Base-by-base conservation (phyloP, 1,139 yeast genomes). In the Groenewaldozyma sp. region DNA sequence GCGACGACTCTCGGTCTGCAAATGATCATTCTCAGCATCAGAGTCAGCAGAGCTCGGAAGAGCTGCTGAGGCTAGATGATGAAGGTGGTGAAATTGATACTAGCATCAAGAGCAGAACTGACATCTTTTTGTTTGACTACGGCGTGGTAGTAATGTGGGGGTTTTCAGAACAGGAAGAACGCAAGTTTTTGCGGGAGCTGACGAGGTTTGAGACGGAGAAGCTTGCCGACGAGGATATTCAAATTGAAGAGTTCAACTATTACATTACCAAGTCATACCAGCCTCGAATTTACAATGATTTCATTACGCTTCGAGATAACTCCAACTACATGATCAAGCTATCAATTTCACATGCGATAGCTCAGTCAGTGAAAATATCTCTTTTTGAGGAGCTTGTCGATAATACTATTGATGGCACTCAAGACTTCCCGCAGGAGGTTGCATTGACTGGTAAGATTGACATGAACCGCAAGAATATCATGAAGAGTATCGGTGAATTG, bases 141-240 rank as follows among this genome's bases (percentile, higher is more conserved):
- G 98, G 98, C 21, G 97, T 88, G 13, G 78, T 86, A 17, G 94
- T 91, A 1, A 66, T 88, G 69, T 91, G 98, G 98, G 97, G 98
- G 1, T 91, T 83, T 55, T 75, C 88, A 1, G 71, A 75, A 42
- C 72, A 77, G 41, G 96, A 91, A 59, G 97, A 91, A 57, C 75
- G 76, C 49, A 77, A 88, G 40, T 83, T 91, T 52, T 64, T 91
- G 44, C 75, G 74, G 38, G 96, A 88, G 53, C 64, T 91, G 50
- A 94, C 91, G 19, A 75, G 76, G 48, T 91, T 87, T 61, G 97
- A 91, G 59, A 79, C 75, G 55, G 98, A 91, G 56, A 91, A 91
- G 58, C 70, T 91, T 37, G 81, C 95, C 0, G 77, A 75, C 39
- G 95, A 87, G 59, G 97, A 91, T 60, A 80, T 88, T 32, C 97